A percentile compares a stretch with the other conserved stretches of the same genome.
These are phyloP conservation scores for Hibiscus mutabilis DNA, from an alignment of 345 rosid species.

Conservation along the genomic window DNA sequence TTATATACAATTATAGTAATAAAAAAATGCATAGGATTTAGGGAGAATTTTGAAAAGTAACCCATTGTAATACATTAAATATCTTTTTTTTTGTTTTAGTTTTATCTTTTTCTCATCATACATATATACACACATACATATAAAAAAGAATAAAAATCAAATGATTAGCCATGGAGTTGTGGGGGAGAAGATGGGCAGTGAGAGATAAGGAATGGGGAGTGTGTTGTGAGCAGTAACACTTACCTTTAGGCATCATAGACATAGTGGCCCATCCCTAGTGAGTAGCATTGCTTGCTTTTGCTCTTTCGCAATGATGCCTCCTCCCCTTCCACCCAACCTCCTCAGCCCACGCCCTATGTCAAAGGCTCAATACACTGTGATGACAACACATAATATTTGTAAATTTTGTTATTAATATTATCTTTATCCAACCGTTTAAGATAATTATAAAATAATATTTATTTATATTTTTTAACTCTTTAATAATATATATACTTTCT, in stretches of 20 bases:
- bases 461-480: too few relatives aligned
- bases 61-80: neutral
- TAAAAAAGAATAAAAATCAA: constrained; percentile 18
- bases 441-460: too few relatives aligned
- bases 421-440: too few relatives aligned
- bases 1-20: neutral
- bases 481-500: too few relatives aligned
- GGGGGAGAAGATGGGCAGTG: constrained; percentile 11
- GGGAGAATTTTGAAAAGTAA: constrained; percentile 6
- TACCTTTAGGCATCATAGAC: constrained; percentile 21
- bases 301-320: neutral
- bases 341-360: too few relatives aligned
- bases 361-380: too few relatives aligned
- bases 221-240: constrained; percentile 17
- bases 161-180: constrained; percentile 35
- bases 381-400: too few relatives aligned
- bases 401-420: too few relatives aligned
- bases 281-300: constrained; percentile 10
- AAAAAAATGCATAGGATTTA: neutral
- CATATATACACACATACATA: too few relatives aligned
- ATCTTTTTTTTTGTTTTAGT: neutral
- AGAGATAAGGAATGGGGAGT: neutral
- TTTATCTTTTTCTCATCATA: too few relatives aligned
- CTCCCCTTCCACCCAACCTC: too few relatives aligned
- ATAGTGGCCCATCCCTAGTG: constrained; percentile 33